Evolutionary conservation across 768 basidiomycete genomes (phyloP).

Genomic region (Phaeotremella fagi): DNA sequence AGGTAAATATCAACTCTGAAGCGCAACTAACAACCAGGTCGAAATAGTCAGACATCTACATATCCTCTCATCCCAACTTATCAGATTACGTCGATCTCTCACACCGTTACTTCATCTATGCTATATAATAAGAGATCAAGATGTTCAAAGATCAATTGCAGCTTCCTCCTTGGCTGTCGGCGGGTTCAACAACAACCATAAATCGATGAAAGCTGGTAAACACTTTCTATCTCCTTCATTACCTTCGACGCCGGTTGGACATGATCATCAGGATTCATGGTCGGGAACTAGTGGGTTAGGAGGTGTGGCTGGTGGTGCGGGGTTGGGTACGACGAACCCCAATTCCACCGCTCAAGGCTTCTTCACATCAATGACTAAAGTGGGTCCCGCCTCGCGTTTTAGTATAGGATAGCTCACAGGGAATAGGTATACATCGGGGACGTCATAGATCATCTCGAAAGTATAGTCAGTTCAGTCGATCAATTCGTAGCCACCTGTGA

Average conservation of each 20-base stretch:
- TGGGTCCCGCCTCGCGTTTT: no score
- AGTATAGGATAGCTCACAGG: not conserved
- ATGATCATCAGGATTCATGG: not conserved
- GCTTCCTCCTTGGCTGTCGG: conserved; percentile 22
- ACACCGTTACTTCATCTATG: conserved; percentile 40
- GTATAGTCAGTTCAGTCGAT: conserved; percentile 37
- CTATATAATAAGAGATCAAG: conserved; percentile 45
- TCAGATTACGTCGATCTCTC: conserved; percentile 42
- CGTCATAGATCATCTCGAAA: conserved; percentile 47
- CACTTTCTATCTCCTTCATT: not conserved
- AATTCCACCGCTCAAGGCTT: conserved; percentile 16
- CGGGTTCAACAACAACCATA: not conserved
- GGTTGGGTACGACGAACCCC: not conserved
- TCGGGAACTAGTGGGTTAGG: not conserved
- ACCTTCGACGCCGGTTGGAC: not conserved
- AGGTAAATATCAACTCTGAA: conserved; percentile 9
- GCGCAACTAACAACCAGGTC: conserved; percentile 21
- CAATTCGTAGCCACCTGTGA: conserved; percentile 45
- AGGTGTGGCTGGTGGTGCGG: conserved; percentile 2
- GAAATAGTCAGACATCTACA: conserved; percentile 46
- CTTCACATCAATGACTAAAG: conserved; percentile 40
- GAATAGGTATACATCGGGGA: conserved; percentile 39
- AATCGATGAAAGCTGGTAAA: not conserved
- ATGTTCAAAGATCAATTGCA: conserved; percentile 37
- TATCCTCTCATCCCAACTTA: conserved; percentile 46